phyloP scores from a whole-genome alignment of 768 basidiomycete species.

The Psilocybe azurescens region DNA sequence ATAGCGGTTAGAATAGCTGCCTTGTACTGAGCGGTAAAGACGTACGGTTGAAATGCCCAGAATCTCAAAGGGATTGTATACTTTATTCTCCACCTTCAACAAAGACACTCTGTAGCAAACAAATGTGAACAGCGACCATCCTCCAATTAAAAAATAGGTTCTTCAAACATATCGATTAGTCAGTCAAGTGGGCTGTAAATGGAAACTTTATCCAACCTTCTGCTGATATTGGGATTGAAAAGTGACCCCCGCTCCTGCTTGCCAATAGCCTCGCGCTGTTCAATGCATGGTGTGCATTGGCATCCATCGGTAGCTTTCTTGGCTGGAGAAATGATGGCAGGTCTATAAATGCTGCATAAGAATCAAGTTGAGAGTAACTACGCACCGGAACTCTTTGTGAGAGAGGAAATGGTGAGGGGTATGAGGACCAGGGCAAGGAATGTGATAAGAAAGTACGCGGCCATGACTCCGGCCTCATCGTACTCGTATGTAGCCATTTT shows the following conservation, averaged over 20 bases:
- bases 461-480: constrained; percentile 87
- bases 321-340: constrained; percentile 11
- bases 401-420: constrained; percentile 71
- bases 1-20: constrained; percentile 2
- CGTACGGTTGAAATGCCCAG: constrained; percentile 76
- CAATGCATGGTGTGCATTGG: constrained; percentile 64
- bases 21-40: constrained; percentile 16
- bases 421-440: constrained; percentile 85
- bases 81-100: constrained; percentile 61
- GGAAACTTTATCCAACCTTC: constrained; percentile 45
- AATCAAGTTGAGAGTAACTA: constrained; percentile 1
- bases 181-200: background rate
- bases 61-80: constrained; percentile 96
- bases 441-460: constrained; percentile 89
- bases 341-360: background rate
- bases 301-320: constrained; percentile 52
- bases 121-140: constrained; percentile 77
- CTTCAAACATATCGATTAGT: constrained; percentile 39
- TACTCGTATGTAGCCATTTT: constrained; percentile 84
- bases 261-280: constrained; percentile 53
- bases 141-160: constrained; percentile 60
- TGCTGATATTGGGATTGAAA: constrained; percentile 52
- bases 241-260: constrained; percentile 50
- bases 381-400: constrained; percentile 49
- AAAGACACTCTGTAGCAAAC: constrained; percentile 69